These are phyloP conservation scores for Yarrowia deformans DNA, from an alignment of 805 yeast genomes.

Conservation along the genomic window DNA sequence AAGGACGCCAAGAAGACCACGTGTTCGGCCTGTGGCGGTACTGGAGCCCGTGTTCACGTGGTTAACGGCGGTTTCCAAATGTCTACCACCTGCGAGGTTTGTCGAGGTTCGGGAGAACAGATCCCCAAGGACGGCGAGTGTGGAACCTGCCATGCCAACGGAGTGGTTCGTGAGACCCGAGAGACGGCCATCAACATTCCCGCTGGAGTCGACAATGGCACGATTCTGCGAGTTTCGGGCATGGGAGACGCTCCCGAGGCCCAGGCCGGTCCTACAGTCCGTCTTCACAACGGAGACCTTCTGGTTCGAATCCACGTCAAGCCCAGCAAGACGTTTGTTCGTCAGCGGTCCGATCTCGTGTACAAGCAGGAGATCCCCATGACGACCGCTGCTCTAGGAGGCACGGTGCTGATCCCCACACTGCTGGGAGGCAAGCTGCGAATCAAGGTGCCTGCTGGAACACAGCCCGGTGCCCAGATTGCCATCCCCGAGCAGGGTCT, in stretches of 20 bases:
- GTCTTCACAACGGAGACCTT: conserved; percentile 82
- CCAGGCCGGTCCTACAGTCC: conserved; percentile 73
- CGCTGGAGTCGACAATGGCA: conserved; percentile 85
- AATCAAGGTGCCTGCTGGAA: conserved; percentile 82
- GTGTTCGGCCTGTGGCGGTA: conserved; percentile 88
- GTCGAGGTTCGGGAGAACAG: conserved; percentile 88
- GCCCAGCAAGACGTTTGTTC: conserved; percentile 72
- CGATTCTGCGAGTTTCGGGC: conserved; percentile 80
- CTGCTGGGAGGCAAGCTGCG: conserved; percentile 79
- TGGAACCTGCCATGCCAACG: conserved; percentile 84
- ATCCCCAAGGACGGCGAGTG: conserved; percentile 76
- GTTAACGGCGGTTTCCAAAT: conserved; percentile 94
- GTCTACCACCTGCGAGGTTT: conserved; percentile 88
- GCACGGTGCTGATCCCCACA: conserved; percentile 88
- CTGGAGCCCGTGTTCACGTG: conserved; percentile 86
- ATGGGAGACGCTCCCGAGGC: conserved; percentile 90
- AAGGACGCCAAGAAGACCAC: conserved; percentile 74
- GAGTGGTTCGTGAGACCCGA: conserved; percentile 72
- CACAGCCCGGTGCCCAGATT: conserved; percentile 75
- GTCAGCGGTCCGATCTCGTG: conserved; percentile 71
- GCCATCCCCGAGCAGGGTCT: conserved; percentile 88
- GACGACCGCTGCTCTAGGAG: conserved; percentile 98
- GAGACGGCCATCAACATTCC: conserved; percentile 86
- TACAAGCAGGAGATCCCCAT: conserved; percentile 75
- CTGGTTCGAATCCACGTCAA: conserved; percentile 79